phyloP scores from a whole-genome alignment of 345 rosid species.

The Fremontodendron californicum region DNA sequence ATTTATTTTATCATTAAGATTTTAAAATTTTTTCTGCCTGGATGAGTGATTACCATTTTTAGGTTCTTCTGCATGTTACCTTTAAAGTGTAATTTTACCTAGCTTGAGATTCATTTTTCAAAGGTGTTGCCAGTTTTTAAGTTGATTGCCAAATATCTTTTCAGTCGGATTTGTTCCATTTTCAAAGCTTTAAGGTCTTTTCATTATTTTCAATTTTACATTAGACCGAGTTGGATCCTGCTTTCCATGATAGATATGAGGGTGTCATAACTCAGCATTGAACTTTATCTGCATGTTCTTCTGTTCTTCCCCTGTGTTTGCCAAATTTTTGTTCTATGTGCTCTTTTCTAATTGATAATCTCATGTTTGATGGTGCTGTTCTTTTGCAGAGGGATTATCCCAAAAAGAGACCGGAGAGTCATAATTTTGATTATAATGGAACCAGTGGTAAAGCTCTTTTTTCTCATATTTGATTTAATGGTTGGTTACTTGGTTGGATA shows the following conservation, averaged over 20 bases:
- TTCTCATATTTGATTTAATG: constrained; percentile 12
- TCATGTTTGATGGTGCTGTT: background rate
- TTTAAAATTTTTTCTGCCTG: background rate
- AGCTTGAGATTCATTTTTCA: background rate
- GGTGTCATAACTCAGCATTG: background rate
- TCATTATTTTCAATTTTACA: background rate
- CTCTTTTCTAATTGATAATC: background rate
- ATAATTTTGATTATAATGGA: constrained; percentile 75
- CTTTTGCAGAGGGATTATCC: constrained; percentile 63
- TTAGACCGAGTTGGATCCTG: background rate
- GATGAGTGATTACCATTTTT: background rate
- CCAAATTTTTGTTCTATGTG: background rate
- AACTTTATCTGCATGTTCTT: background rate
- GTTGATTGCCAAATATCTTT: background rate
- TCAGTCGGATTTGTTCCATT: background rate
- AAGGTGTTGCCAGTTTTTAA: background rate
- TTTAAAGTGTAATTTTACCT: background rate
- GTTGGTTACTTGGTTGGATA: constrained; percentile 13
- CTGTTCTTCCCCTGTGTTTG: background rate
- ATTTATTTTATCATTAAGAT: background rate
- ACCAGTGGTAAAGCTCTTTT: constrained; percentile 44
- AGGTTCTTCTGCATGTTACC: background rate
- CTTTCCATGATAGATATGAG: background rate
- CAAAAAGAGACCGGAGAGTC: constrained; percentile 68
- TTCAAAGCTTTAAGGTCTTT: background rate